phyloP scores from a whole-genome alignment of 2,329 filamentous ascomycete species.

The Cladophialophora psammophila region DNA sequence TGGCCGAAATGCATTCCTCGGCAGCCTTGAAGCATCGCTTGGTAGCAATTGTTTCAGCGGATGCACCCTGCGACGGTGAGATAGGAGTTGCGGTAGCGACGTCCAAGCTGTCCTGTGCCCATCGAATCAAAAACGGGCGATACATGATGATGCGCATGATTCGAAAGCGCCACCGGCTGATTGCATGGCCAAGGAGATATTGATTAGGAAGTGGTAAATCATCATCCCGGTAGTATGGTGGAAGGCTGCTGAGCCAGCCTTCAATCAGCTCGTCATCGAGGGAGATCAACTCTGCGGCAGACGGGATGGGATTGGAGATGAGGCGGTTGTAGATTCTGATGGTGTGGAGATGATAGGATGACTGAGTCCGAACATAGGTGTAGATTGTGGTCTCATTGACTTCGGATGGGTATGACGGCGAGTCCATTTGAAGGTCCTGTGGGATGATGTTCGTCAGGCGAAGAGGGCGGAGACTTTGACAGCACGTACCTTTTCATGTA shows the following conservation, averaged over 20 bases:
- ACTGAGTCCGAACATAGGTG: constrained; percentile 52
- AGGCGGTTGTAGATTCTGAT: constrained; percentile 55
- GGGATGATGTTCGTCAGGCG: constrained; percentile 2
- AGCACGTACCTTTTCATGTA: constrained; percentile 33
- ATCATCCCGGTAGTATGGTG: constrained; percentile 50
- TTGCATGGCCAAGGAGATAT: constrained; percentile 49
- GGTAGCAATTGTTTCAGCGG: constrained; percentile 49
- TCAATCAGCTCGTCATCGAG: constrained; percentile 52
- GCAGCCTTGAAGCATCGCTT: constrained; percentile 52
- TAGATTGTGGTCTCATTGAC: constrained; percentile 52
- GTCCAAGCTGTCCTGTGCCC: constrained; percentile 43
- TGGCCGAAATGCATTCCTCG: constrained; percentile 51
- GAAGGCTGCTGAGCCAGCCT: constrained; percentile 52
- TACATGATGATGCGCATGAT: constrained; percentile 55
- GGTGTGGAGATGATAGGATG: constrained; percentile 53
- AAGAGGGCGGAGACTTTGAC: background rate
- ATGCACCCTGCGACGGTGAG: constrained; percentile 44
- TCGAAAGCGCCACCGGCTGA: constrained; percentile 54
- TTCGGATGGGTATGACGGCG: constrained; percentile 49
- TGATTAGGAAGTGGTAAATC: constrained; percentile 46
- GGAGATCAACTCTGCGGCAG: constrained; percentile 51
- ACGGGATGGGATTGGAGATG: constrained; percentile 52
- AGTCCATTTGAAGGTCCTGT: constrained; percentile 44
- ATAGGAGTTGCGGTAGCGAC: constrained; percentile 18
- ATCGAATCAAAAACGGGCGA: constrained; percentile 48